Conservation (phyloP, 139 green algal genomes). For the Yamagishiella unicocca region DNA sequence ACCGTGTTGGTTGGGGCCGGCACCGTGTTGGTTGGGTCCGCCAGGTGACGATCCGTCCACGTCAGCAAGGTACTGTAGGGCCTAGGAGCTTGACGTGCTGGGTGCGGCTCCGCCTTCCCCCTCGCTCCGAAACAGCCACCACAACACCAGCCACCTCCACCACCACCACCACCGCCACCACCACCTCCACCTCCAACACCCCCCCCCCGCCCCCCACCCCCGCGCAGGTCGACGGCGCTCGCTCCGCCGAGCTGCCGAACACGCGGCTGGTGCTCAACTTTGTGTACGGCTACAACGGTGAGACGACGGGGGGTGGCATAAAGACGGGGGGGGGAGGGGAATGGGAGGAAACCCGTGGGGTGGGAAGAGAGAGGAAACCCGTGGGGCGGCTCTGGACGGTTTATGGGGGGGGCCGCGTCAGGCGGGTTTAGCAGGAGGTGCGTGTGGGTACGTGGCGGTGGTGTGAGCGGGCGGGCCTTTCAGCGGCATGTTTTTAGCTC, state of each 20-base stretch:
- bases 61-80: no score
- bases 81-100: no score
- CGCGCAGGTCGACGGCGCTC: conserved; percentile 58
- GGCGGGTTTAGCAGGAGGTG: no score
- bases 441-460: no score
- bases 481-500: no score
- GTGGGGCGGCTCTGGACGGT: no score
- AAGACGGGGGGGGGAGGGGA: neutral
- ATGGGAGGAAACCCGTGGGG: neutral
- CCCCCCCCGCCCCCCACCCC: neutral
- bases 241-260: conserved; percentile 76
- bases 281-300: conserved; percentile 81
- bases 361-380: neutral
- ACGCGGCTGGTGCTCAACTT: conserved; percentile 75
- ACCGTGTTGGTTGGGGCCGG: no score
- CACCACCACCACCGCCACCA: neutral
- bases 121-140: neutral
- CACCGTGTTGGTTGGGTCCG: no score
- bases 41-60: no score
- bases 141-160: neutral
- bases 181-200: neutral
- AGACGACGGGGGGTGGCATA: conserved; percentile 15
- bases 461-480: no score
- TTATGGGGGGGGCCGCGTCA: no score
- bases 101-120: no score